These are phyloP conservation scores for Aspergillus jensenii DNA, from an alignment of 2,329 filamentous ascomycete genomes.

Conservation along the genomic window DNA sequence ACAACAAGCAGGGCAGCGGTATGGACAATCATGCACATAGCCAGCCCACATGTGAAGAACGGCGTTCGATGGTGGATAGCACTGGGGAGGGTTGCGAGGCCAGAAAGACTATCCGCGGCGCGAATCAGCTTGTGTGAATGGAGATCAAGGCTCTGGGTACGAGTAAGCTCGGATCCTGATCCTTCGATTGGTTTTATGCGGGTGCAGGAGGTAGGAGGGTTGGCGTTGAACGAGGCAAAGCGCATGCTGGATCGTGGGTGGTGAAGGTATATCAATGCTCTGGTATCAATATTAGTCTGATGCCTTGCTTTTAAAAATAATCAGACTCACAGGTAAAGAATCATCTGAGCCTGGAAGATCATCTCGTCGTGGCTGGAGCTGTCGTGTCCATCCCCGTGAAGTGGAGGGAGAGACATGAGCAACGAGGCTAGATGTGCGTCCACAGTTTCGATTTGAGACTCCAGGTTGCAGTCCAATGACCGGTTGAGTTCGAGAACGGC, in stretches of 20 bases:
- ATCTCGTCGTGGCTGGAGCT: slow-evolving; percentile 68
- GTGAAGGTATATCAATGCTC: slow-evolving; percentile 65
- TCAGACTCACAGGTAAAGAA: slow-evolving; percentile 24
- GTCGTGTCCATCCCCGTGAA: slow-evolving; percentile 64
- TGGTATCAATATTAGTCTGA: neutral
- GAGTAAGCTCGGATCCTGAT: neutral
- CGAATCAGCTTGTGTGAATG: slow-evolving; percentile 76
- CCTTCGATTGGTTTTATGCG: slow-evolving; percentile 3
- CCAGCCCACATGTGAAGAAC: slow-evolving; percentile 76
- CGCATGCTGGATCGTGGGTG: slow-evolving; percentile 68
- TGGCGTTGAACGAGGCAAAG: slow-evolving; percentile 21
- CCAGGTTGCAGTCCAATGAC: slow-evolving; percentile 21
- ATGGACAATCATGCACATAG: slow-evolving; percentile 71
- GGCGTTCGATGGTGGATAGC: slow-evolving; percentile 69
- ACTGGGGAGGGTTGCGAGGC: slow-evolving; percentile 57
- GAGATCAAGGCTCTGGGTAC: slow-evolving; percentile 11
- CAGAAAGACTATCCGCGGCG: slow-evolving; percentile 73
- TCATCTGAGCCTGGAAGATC: slow-evolving; percentile 31
- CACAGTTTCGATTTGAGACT: slow-evolving; percentile 47
- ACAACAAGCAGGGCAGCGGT: slow-evolving; percentile 66
- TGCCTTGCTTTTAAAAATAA: too few species aligned
- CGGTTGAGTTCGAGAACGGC: slow-evolving; percentile 57
- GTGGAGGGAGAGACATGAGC: slow-evolving; percentile 68
- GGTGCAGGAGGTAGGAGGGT: slow-evolving; percentile 16
- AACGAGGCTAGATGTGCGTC: slow-evolving; percentile 58